Percentiles rank a stretch among this genome's conserved stretches.
These are phyloP conservation scores for Salix caprea DNA, from an alignment of 345 rosid species.

Conservation along the genomic window DNA sequence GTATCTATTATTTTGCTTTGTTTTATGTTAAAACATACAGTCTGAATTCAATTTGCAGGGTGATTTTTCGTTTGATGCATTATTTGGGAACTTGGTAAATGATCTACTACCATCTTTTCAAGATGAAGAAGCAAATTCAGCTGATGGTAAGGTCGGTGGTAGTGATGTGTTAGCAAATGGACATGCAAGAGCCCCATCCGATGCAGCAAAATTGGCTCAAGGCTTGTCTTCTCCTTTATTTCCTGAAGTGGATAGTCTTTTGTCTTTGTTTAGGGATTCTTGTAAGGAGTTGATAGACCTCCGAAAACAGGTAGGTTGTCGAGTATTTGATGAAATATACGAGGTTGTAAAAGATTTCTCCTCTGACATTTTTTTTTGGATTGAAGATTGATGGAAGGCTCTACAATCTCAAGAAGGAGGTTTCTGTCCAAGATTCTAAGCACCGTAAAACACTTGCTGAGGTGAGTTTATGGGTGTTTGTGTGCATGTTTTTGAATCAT, in stretches of 20 bases:
- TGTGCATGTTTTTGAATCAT: not conserved
- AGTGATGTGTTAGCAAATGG: slow-evolving; percentile 69
- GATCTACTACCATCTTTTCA: slow-evolving; percentile 75
- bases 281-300: slow-evolving; percentile 88
- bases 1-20: not conserved
- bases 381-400: slow-evolving; percentile 87
- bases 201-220: slow-evolving; percentile 47
- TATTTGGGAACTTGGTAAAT: slow-evolving; percentile 87
- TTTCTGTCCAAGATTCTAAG: slow-evolving; percentile 82
- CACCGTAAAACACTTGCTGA: slow-evolving; percentile 92
- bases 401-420: slow-evolving; percentile 81
- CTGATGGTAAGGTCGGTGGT: slow-evolving; percentile 51
- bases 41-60: slow-evolving; percentile 48
- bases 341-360: not conserved
- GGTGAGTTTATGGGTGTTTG: slow-evolving; percentile 42
- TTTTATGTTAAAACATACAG: not conserved
- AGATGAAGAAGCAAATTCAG: slow-evolving; percentile 72
- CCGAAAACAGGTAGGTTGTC: slow-evolving; percentile 59
- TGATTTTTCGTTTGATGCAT: slow-evolving; percentile 92
- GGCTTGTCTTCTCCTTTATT: slow-evolving; percentile 64
- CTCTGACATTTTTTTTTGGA: slow-evolving; percentile 25
- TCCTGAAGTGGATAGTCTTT: slow-evolving; percentile 89
- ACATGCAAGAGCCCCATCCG: slow-evolving; percentile 53
- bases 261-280: slow-evolving; percentile 83
- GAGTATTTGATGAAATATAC: not conserved